Evolutionary conservation across 2,329 filamentous ascomycete species (phyloP).

Genomic region (Aquanectria penicillioides): DNA sequence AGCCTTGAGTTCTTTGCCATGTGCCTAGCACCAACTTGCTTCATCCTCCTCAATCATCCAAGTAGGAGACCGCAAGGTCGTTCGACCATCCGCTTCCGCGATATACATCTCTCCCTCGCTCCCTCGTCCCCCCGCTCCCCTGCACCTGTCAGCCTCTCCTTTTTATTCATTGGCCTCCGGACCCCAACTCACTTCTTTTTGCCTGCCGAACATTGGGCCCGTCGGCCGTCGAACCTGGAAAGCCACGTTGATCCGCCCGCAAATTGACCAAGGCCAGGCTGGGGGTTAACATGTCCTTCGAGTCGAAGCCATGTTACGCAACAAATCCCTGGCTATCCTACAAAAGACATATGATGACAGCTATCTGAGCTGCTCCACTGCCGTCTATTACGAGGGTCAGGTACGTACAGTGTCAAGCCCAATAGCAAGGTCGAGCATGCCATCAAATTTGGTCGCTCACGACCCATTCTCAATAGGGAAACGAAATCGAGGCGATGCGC

Average conservation of each 20-base stretch:
- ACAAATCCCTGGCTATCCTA: slow-evolving; percentile 72
- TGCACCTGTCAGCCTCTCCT: neutral
- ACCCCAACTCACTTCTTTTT: too few relatives aligned
- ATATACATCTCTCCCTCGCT: neutral
- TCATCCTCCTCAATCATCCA: slow-evolving; percentile 29
- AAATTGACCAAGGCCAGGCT: slow-evolving; percentile 27
- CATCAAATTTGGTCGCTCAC: slow-evolving; percentile 16
- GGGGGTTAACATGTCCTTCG: slow-evolving; percentile 42
- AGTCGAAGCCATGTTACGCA: slow-evolving; percentile 61
- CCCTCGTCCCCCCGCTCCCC: too few relatives aligned
- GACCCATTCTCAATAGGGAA: slow-evolving; percentile 71
- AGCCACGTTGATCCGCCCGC: slow-evolving; percentile 2
- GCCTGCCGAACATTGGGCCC: too few relatives aligned
- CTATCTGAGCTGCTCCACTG: slow-evolving; percentile 93
- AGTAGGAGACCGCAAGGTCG: slow-evolving; percentile 11
- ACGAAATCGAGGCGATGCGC: slow-evolving; percentile 88
- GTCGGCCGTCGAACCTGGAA: too few relatives aligned
- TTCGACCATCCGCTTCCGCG: slow-evolving; percentile 4
- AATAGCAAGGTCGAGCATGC: neutral
- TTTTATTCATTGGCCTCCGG: slow-evolving; percentile 4
- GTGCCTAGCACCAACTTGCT: slow-evolving; percentile 29
- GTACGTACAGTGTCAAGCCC: slow-evolving; percentile 55
- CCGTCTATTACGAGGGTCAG: slow-evolving; percentile 95
- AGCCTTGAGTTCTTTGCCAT: slow-evolving; percentile 27
- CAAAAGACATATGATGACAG: slow-evolving; percentile 99